Conservation (phyloP, 1,284 basidiomycete genomes). For the Cystobasidium sp. region DNA sequence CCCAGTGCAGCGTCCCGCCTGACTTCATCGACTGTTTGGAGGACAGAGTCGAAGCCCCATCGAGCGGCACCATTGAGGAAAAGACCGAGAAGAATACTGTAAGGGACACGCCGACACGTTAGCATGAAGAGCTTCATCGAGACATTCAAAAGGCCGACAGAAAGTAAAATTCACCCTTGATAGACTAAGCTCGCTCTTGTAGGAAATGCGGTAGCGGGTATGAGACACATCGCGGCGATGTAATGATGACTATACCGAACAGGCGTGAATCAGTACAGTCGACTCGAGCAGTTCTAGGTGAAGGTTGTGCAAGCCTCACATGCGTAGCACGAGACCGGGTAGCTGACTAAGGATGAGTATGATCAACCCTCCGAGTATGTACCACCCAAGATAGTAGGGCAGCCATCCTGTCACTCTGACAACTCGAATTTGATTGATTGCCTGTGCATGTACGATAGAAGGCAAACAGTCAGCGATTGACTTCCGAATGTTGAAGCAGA, state of each 20-base stretch:
- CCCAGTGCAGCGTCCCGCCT: slow-evolving; percentile 73
- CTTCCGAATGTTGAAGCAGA: slow-evolving; percentile 50
- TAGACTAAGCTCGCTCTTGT: slow-evolving; percentile 77
- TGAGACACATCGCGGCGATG: slow-evolving; percentile 72
- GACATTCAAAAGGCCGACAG: too few species aligned
- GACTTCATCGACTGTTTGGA: slow-evolving; percentile 77
- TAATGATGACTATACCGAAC: slow-evolving; percentile 58
- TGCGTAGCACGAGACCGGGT: slow-evolving; percentile 61
- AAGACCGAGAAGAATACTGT: slow-evolving; percentile 70
- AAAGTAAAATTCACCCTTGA: slow-evolving; percentile 63
- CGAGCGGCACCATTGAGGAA: slow-evolving; percentile 71
- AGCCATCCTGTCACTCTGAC: slow-evolving; percentile 82
- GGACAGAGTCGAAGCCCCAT: slow-evolving; percentile 76
- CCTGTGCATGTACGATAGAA: neutral
- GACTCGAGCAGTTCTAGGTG: neutral
- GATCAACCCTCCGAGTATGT: slow-evolving; percentile 67
- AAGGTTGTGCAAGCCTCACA: slow-evolving; percentile 38
- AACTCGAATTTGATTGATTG: slow-evolving; percentile 75
- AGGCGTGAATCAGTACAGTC: neutral
- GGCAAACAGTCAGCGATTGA: neutral
- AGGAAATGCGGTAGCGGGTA: slow-evolving; percentile 79
- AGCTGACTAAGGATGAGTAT: slow-evolving; percentile 70
- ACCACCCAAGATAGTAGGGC: slow-evolving; percentile 60
- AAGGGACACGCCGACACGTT: too few species aligned
- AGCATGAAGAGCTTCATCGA: too few species aligned